Percentiles rank a stretch among this genome's conserved stretches.
Conservation (phyloP, 2,329 filamentous ascomycete species). For the Rhinocladiella similis region DNA sequence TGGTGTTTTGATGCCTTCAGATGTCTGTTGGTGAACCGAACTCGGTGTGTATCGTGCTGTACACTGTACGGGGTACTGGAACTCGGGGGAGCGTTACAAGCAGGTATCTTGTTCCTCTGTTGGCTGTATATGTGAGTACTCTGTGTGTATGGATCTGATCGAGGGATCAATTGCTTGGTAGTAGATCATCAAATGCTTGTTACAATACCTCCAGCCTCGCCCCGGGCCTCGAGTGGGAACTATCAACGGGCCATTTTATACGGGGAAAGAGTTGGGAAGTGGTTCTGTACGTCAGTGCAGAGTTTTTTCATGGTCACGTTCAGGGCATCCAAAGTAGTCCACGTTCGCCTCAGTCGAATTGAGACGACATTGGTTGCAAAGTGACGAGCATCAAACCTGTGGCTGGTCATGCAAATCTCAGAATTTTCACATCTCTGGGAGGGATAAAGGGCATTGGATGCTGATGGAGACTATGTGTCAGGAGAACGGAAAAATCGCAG, state of each 20-base stretch:
- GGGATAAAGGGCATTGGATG: slow-evolving; percentile 9
- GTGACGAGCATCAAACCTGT: neutral
- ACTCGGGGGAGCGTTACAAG: no score
- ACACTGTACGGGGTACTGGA: no score
- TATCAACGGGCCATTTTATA: neutral
- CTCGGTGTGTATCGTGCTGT: neutral
- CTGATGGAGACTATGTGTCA: slow-evolving; percentile 18
- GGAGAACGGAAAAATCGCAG: slow-evolving; percentile 6
- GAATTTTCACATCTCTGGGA: slow-evolving; percentile 4
- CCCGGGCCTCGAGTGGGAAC: neutral
- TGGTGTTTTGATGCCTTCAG: no score
- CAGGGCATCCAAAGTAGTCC: neutral
- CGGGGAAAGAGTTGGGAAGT: no score
- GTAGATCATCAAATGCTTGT: slow-evolving; percentile 1
- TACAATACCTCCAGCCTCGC: neutral
- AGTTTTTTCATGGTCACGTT: slow-evolving; percentile 7
- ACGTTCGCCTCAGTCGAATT: neutral
- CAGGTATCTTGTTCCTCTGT: no score
- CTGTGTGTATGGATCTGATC: neutral
- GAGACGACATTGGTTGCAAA: neutral
- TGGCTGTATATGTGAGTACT: no score
- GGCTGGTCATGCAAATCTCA: slow-evolving; percentile 17
- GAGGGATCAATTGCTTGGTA: neutral
- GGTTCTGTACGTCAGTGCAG: neutral
- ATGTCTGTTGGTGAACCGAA: no score